These are phyloP conservation scores for Glycyrrhiza uralensis DNA, from an alignment of 306 rosid genomes.

Conservation along the genomic window DNA sequence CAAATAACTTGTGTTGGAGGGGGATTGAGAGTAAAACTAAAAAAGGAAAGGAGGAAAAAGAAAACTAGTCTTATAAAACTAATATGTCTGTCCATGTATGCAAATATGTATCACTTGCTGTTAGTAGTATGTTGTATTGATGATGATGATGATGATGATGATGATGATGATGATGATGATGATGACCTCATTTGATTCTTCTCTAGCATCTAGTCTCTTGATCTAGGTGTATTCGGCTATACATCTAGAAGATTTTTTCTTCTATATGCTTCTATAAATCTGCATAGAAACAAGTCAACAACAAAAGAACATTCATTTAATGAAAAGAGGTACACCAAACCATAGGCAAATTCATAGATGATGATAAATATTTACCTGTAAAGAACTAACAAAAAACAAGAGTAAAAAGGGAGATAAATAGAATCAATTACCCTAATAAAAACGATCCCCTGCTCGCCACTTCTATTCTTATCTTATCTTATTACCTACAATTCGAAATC, in stretches of 20 bases:
- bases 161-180: slow-evolving; percentile 16
- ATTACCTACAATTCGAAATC: slow-evolving; percentile 57
- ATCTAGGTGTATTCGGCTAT: slow-evolving; percentile 81
- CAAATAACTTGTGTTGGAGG: neutral
- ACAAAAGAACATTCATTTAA: neutral
- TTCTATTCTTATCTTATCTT: slow-evolving; percentile 42
- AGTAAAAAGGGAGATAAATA: neutral
- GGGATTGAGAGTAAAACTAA: slow-evolving; percentile 19
- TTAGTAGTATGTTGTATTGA: slow-evolving; percentile 96
- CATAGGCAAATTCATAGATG: neutral
- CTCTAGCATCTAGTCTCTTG: slow-evolving; percentile 66
- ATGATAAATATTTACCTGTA: slow-evolving; percentile 1
- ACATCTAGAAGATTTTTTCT: slow-evolving; percentile 72
- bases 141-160: slow-evolving; percentile 41
- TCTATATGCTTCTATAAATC: slow-evolving; percentile 76
- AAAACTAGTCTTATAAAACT: slow-evolving; percentile 48
- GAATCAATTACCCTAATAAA: slow-evolving; percentile 63
- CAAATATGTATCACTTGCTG: slow-evolving; percentile 69
- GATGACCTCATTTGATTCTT: slow-evolving; percentile 52
- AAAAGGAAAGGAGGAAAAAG: slow-evolving; percentile 34
- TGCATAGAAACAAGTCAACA: slow-evolving; percentile 40
- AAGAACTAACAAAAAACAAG: neutral
- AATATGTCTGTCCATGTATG: slow-evolving; percentile 65
- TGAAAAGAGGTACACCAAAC: neutral
- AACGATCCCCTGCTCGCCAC: slow-evolving; percentile 50